These are phyloP conservation scores for Ananas comosus DNA, from an alignment of 176 grass and related monocot genomes.

Conservation along the genomic window DNA sequence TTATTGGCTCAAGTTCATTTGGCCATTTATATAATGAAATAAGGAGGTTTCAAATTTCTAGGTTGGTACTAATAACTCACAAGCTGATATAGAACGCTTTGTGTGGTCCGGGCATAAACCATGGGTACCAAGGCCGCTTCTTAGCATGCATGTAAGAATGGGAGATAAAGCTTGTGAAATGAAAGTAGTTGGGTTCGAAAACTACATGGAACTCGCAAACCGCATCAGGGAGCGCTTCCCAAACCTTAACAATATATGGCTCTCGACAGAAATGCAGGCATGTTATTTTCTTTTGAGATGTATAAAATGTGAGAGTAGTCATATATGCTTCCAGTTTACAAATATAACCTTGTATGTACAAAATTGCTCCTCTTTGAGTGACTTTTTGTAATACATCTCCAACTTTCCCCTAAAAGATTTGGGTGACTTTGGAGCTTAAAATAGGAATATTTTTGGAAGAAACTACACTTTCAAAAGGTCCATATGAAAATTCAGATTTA, in stretches of 20 bases:
- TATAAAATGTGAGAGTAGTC: too few relatives aligned
- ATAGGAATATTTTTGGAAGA: too few relatives aligned
- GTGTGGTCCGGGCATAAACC: conserved; percentile 57
- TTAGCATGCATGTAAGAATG: conserved; percentile 71
- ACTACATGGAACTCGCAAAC: conserved; percentile 54
- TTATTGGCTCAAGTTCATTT: too few relatives aligned
- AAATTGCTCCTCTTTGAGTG: too few relatives aligned
- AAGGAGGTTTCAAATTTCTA: conserved; percentile 11
- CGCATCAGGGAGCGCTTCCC: conserved; percentile 31
- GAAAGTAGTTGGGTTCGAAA: conserved; percentile 39
- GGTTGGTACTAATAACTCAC: conserved; percentile 3
- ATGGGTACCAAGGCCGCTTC: conserved; percentile 41
- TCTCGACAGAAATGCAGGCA: conserved; percentile 78
- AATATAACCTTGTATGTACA: too few relatives aligned
- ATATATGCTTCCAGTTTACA: too few relatives aligned
- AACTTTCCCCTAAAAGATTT: too few relatives aligned
- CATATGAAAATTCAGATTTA: too few relatives aligned
- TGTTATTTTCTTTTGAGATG: neutral
- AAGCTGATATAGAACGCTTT: conserved; percentile 36
- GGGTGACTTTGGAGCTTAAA: too few relatives aligned
- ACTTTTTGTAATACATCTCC: too few relatives aligned
- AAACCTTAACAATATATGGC: conserved; percentile 42
- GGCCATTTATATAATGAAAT: neutral
- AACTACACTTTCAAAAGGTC: too few relatives aligned
- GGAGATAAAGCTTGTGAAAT: conserved; percentile 79